A percentile compares a stretch with the other conserved stretches of the same genome.
Evolutionary conservation across 2,329 filamentous ascomycete genomes (phyloP).

Genomic region (Didymella pomorum): DNA sequence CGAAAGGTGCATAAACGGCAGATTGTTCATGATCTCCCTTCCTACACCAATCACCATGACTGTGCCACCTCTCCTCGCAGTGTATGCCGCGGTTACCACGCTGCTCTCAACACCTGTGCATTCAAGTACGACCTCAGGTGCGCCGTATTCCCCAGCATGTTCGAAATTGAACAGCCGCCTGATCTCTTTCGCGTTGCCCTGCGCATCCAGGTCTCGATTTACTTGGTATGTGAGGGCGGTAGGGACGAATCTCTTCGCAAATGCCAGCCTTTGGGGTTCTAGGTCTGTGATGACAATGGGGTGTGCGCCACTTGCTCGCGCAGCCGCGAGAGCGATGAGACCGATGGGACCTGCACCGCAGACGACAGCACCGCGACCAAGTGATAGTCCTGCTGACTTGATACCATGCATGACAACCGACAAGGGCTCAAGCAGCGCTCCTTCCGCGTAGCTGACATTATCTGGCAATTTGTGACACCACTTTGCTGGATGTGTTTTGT

Average conservation of each 20-base stretch:
- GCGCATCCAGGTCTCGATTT: constrained; percentile 54
- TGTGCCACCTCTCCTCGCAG: constrained; percentile 65
- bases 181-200: constrained; percentile 63
- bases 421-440: constrained; percentile 70
- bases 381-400: constrained; percentile 59
- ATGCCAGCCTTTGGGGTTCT: constrained; percentile 63
- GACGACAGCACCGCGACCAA: constrained; percentile 63
- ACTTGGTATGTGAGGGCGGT: constrained; percentile 63
- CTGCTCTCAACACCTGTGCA: constrained; percentile 73
- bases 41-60: constrained; percentile 73
- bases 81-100: constrained; percentile 65
- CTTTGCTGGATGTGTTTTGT: constrained; percentile 68
- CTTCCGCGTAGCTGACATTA: constrained; percentile 64
- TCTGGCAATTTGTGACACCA: constrained; percentile 62
- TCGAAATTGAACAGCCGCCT: constrained; percentile 61
- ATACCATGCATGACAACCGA: constrained; percentile 71
- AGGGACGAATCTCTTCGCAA: constrained; percentile 67
- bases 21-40: constrained; percentile 67
- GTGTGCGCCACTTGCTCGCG: constrained; percentile 68
- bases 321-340: constrained; percentile 67
- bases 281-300: constrained; percentile 71
- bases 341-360: constrained; percentile 70
- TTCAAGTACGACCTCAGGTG: constrained; percentile 68
- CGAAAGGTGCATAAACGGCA: constrained; percentile 72
- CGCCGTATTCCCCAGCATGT: constrained; percentile 60